Evolutionary conservation across 495 filamentous ascomycete species (phyloP).

Genomic region (Penicillium fimorum): DNA sequence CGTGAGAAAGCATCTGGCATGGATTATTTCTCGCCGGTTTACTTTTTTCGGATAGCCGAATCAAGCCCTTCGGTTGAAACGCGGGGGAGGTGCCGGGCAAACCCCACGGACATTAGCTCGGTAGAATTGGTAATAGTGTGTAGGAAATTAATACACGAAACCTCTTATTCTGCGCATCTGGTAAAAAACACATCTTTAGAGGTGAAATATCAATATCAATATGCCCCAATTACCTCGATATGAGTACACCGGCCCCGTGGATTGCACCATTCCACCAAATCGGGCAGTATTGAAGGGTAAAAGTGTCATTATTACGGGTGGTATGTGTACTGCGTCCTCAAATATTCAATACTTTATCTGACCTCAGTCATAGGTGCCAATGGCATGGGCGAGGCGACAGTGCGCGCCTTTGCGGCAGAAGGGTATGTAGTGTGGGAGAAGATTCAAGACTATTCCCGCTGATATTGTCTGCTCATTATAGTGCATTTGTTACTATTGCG

Average conservation of each 20-base stretch:
- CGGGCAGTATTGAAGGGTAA: conserved; percentile 8
- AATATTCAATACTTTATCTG: too few species aligned
- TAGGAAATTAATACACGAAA: not conserved
- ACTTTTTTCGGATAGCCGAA: conserved; percentile 10
- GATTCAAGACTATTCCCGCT: too few species aligned
- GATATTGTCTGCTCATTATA: too few species aligned
- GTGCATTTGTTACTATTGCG: too few species aligned
- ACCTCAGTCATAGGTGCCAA: conserved; percentile 21
- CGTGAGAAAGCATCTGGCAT: not conserved
- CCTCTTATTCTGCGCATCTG: not conserved
- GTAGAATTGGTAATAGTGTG: not conserved
- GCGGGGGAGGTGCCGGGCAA: not conserved
- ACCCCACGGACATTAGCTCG: not conserved
- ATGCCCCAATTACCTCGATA: not conserved
- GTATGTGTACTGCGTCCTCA: too few species aligned
- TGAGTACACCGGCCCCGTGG: not conserved
- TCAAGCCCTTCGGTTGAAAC: not conserved
- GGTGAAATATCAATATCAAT: not conserved
- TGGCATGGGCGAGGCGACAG: conserved; percentile 42
- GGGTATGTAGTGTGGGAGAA: conserved; percentile 5
- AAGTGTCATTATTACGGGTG: too few species aligned
- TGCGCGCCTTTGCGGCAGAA: conserved; percentile 31
- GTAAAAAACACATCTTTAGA: not conserved
- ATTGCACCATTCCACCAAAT: conserved; percentile 2
- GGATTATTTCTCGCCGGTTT: conserved; percentile 6